Conservation (phyloP, 2,329 filamentous ascomycete genomes). For the Aspergillus sp. region DNA sequence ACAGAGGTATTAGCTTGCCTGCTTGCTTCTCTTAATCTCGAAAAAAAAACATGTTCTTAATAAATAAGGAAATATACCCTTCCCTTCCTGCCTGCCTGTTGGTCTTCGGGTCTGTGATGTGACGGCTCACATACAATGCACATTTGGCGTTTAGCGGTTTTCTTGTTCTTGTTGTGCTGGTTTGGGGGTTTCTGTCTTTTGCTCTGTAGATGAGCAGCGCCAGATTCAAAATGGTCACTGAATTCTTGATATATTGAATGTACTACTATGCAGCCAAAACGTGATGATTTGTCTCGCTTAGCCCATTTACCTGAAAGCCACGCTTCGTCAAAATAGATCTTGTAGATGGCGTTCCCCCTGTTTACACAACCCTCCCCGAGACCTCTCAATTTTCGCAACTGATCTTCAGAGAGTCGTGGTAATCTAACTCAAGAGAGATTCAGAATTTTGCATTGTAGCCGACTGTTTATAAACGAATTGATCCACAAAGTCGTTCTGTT, state of each 20-base stretch:
- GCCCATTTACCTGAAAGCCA: neutral
- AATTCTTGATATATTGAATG: neutral
- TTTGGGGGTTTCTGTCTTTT: neutral
- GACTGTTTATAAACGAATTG: no score
- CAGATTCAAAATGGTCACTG: neutral
- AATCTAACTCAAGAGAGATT: no score
- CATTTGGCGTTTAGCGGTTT: conserved; percentile 37
- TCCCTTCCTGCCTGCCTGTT: neutral
- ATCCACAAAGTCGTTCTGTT: no score
- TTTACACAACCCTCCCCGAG: no score
- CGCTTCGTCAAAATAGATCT: no score
- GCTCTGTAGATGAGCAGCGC: neutral
- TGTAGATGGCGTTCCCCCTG: no score
- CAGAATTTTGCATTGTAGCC: no score
- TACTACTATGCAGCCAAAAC: neutral
- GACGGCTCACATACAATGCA: conserved; percentile 24
- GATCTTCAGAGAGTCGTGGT: no score
- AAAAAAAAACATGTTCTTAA: neutral
- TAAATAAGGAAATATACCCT: conserved; percentile 11
- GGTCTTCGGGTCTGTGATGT: neutral
- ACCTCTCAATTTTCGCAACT: no score
- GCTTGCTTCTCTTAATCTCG: neutral
- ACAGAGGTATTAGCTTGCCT: conserved; percentile 67
- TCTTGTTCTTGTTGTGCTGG: neutral
- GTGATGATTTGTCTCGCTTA: neutral